A percentile compares a stretch with the other conserved stretches of the same genome.
Conservation (phyloP, 371 early-diverging fungal species). For the Actinomortierella wolfii region DNA sequence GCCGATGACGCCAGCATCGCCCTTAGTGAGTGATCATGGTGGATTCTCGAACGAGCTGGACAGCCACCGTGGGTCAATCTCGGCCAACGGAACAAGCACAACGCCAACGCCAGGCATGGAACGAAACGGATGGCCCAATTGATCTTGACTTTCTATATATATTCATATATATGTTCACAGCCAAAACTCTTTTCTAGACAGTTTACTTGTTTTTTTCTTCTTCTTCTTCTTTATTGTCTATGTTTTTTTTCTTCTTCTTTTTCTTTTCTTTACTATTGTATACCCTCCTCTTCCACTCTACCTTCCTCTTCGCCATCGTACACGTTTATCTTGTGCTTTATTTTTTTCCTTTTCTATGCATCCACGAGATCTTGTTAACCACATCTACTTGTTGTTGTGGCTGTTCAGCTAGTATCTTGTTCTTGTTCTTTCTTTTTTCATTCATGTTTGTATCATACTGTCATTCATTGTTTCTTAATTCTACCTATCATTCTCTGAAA, state of each 20-base stretch:
- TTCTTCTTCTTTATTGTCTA: not conserved
- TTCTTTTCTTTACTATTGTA: not conserved
- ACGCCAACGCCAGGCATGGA: slow-evolving; percentile 1
- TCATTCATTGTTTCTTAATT: too few species aligned
- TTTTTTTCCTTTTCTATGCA: slow-evolving; percentile 2
- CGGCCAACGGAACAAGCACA: not conserved
- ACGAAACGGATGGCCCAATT: not conserved
- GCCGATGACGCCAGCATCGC: too few species aligned
- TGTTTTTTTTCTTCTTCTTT: not conserved
- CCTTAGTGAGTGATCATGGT: too few species aligned
- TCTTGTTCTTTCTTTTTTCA: not conserved
- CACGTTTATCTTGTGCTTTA: not conserved
- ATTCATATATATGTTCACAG: too few species aligned
- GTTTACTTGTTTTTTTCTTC: not conserved
- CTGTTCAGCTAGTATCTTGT: too few species aligned
- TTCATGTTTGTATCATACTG: too few species aligned
- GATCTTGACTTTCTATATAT: too few species aligned
- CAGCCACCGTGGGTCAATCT: too few species aligned
- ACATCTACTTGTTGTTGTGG: too few species aligned
- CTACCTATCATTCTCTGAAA: too few species aligned
- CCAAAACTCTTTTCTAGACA: slow-evolving; percentile 1
- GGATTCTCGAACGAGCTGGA: too few species aligned
- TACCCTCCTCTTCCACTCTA: not conserved
- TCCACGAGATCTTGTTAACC: too few species aligned
- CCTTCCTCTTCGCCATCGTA: not conserved